These are phyloP conservation scores for Verticillium zaregamsianum DNA, from an alignment of 2,329 filamentous ascomycete genomes.

Conservation along the genomic window DNA sequence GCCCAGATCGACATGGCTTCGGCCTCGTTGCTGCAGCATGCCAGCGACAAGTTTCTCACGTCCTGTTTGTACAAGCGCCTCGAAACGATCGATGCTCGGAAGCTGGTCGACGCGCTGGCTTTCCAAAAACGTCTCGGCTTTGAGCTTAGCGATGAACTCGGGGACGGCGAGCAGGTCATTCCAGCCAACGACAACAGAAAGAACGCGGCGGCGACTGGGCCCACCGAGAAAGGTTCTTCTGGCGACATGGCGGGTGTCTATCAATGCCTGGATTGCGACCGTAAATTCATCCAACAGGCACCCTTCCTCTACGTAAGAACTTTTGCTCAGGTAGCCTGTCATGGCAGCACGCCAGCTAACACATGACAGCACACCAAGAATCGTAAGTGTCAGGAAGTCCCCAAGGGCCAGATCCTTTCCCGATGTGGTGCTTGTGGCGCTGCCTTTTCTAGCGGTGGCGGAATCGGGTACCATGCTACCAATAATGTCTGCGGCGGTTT, in stretches of 20 bases:
- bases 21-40: conserved; percentile 34
- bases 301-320: neutral
- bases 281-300: neutral
- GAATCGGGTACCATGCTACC: neutral
- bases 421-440: neutral
- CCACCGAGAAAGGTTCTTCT: neutral
- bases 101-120: conserved; percentile 53
- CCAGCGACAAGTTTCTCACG: conserved; percentile 47
- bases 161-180: conserved; percentile 21
- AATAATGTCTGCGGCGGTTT: neutral
- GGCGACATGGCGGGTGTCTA: neutral
- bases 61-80: conserved; percentile 47
- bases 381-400: neutral
- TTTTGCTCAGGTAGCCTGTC: neutral
- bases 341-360: neutral
- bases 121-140: conserved; percentile 55
- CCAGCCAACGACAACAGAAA: neutral
- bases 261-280: neutral
- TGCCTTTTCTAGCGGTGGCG: neutral
- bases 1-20: conserved; percentile 41
- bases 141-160: conserved; percentile 44
- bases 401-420: neutral
- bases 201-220: neutral
- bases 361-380: neutral
- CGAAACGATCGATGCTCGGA: conserved; percentile 47